Base-by-base conservation (phyloP, 2,329 filamentous ascomycete species). In the Pezicula radicicola region DNA sequence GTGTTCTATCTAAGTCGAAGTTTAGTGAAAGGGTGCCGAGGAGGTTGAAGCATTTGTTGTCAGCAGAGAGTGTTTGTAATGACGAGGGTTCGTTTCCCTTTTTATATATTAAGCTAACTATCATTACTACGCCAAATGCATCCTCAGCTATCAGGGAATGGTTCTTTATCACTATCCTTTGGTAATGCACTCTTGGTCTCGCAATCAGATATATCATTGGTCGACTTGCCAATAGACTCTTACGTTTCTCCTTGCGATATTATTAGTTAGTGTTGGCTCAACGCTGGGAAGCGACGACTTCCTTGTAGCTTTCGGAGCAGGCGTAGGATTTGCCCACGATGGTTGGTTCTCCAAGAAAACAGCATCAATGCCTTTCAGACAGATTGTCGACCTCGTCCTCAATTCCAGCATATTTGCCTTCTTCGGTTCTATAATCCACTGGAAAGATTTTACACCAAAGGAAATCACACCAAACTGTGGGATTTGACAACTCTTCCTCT, bases 71-170 rank as follows among this genome's bases (percentile, higher is more conserved):
- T 40, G 79, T 77, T 1, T 80, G 76, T 59, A 82, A 82, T 52
- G 79, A 83, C 55, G 79, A 76, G 8, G 68, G 78, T 5, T 76
- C 75, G 0, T 81, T 81, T 53, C 79, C 79, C 0, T 82, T 82
- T 59, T 64, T 82, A 1, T 82, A 79, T 57, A 63, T 77, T n/a
- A 78, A 77, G 0, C 60, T 82, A 0, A 72, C 70, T 46, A 64
- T 74, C 18, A 60, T 79, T 6, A 72, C 71, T 7, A 63, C 72
- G 30, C 55, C 60, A 4, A 70, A 67, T 1, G 53, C 66, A 3
- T 68, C 64, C 4, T 67, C 66, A 4, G 72, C 75, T 0, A 47
- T 78, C 52, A 77, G 75, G 55, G 70, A 79, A 46, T 83, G 76
- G 72, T 68, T 81, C 50, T 65, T 80, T 1, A 70, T 79, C 52